These are phyloP conservation scores for Macrophomina phaseolina DNA, from an alignment of 2,329 filamentous ascomycete species.

Conservation along the genomic window DNA sequence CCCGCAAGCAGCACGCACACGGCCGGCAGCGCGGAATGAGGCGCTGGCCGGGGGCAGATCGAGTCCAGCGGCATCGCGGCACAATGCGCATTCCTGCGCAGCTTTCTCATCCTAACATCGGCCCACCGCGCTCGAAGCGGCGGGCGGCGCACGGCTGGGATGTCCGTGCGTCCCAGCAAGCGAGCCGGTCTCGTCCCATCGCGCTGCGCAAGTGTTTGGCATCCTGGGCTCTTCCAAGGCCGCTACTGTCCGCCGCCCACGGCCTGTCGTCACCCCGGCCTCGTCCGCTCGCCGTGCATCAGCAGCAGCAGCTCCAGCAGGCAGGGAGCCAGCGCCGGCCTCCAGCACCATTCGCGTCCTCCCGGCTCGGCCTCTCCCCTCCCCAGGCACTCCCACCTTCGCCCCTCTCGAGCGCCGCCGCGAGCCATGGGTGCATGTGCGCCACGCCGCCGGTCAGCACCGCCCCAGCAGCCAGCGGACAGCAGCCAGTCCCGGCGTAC, in stretches of 20 bases:
- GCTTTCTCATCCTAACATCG: constrained; percentile 22
- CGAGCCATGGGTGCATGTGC: constrained; percentile 17
- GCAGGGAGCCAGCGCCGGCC: constrained; percentile 14
- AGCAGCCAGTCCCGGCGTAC: background rate
- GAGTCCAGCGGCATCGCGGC: constrained; percentile 18
- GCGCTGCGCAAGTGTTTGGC: constrained; percentile 11
- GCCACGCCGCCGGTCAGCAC: constrained; percentile 22
- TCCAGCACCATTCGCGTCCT: background rate
- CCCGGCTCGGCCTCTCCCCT: background rate
- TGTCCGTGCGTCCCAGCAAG: constrained; percentile 14
- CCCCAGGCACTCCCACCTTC: constrained; percentile 7
- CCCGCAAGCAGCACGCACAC: constrained; percentile 5
- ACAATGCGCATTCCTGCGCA: constrained; percentile 22
- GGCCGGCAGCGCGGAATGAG: constrained; percentile 20
- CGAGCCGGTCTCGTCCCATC: constrained; percentile 25
- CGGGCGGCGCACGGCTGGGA: constrained; percentile 23
- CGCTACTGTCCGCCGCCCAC: constrained; percentile 15
- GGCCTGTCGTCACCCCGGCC: constrained; percentile 15
- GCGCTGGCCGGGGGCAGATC: constrained; percentile 17
- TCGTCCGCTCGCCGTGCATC: constrained; percentile 11
- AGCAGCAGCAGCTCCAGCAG: background rate
- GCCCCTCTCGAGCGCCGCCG: constrained; percentile 5
- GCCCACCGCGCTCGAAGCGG: constrained; percentile 23
- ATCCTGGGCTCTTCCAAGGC: constrained; percentile 20
- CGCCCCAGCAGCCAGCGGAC: constrained; percentile 10